These are phyloP conservation scores for Calamus simplicifolius DNA, from an alignment of 176 grass and related monocot species.

Conservation along the genomic window DNA sequence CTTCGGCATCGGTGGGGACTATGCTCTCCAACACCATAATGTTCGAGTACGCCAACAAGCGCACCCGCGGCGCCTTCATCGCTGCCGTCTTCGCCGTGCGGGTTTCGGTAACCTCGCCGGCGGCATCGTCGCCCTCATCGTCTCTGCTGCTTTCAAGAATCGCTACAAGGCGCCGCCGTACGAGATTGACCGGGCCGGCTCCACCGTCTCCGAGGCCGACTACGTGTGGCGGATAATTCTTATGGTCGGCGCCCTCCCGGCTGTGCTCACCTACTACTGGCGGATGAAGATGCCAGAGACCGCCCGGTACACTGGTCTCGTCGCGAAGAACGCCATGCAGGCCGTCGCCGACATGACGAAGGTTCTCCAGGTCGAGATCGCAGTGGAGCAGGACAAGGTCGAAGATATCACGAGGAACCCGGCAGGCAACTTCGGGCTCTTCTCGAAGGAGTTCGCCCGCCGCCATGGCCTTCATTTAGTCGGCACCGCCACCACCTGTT, in stretches of 20 bases:
- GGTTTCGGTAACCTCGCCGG: constrained; percentile 14
- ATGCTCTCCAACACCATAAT: constrained; percentile 76
- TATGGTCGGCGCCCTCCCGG: neutral
- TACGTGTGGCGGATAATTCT: no score
- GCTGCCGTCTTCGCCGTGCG: neutral
- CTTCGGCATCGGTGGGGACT: constrained; percentile 82
- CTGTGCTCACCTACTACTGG: constrained; percentile 47
- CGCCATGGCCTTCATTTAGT: constrained; percentile 43
- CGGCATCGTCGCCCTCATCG: constrained; percentile 9
- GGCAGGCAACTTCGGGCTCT: constrained; percentile 33
- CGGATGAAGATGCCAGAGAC: constrained; percentile 71
- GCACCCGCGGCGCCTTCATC: constrained; percentile 21
- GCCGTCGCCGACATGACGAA: constrained; percentile 51
- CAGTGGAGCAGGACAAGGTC: constrained; percentile 15
- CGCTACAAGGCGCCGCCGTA: neutral
- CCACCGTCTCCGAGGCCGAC: neutral
- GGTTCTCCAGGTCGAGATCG: constrained; percentile 47
- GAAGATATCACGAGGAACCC: neutral
- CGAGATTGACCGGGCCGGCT: neutral
- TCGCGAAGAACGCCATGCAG: constrained; percentile 41
- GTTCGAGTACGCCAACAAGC: constrained; percentile 94
- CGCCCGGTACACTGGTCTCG: constrained; percentile 59
- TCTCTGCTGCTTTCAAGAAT: constrained; percentile 5
- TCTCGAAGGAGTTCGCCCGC: constrained; percentile 30
- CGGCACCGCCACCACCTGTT: constrained; percentile 46